Base-by-base conservation (phyloP, 208 protist species). In the Crithidia thermophila region DNA sequence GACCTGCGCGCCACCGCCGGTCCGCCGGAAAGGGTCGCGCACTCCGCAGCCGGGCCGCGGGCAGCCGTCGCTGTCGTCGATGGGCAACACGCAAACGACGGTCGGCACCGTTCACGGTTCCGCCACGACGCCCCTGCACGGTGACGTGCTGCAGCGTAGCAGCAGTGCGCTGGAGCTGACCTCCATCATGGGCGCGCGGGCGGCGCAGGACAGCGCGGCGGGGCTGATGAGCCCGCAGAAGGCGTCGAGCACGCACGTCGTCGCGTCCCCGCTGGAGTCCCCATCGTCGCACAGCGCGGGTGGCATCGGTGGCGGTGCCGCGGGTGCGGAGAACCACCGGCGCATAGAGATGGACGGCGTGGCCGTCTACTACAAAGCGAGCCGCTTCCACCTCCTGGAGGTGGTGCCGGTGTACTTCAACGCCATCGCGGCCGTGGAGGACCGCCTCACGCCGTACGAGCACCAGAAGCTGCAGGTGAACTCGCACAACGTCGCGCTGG, bases 331-430 rank as follows among this genome's bases (percentile, higher is more conserved):
- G 8, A 70, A 60, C 37, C 65, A 77, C 57, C 80, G 74, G 25
- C 67, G 75, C 46, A 74, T 80, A 10, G 91, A 96, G 61, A 90
- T 91, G 81, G 91, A 96, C n/a, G 91, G 91, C 13, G 85, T 93
- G 11, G 81, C 79, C 28, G 82, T 94, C 36, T 93, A 90, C 68
- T 96, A 83, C 66, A 70, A 85, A 25, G 56, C 67, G 27, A 45
- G 49, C 0, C 91, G 91, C 39, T 93, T 96, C 57, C 75, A 81
- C 9, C 47, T 77, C 42, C 57, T 88, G 27, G 86, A 96, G 61
- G 60, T 63, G 51, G 68, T 81, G 33, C 79, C 86, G 20, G 70
- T 96, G 36, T 67, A 51, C 39, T 93, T 94, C 72, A 96, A 96
- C 67, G 57, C 77, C 28, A 37, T 94, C 25, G 91, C 87, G n/a